phyloP scores from a whole-genome alignment of 768 basidiomycete species.

The Boletus sp. region DNA sequence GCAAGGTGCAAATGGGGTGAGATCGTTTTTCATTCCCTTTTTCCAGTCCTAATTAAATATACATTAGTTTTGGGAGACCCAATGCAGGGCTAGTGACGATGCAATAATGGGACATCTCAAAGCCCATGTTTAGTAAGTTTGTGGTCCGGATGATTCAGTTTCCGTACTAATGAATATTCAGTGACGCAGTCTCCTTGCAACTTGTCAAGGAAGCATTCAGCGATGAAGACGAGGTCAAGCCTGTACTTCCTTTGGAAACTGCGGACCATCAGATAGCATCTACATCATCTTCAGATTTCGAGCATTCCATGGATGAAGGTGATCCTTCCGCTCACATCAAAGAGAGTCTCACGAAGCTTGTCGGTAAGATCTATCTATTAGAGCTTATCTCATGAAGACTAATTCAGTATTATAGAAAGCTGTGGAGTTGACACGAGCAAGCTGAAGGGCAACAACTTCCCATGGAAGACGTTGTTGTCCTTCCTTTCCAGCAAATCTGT shows the following conservation, averaged over 20 bases:
- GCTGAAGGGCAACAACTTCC: background rate
- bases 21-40: no score
- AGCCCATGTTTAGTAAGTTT: background rate
- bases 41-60: background rate
- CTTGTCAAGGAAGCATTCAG: background rate
- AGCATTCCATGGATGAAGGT: no score
- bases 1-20: no score
- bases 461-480: background rate
- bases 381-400: no score
- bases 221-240: no score
- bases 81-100: background rate
- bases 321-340: background rate
- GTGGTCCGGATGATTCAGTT: no score
- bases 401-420: background rate
- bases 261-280: background rate
- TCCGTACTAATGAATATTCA: background rate
- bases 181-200: background rate
- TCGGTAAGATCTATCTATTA: background rate
- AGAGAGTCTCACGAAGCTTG: background rate
- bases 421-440: background rate
- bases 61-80: background rate
- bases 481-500: background rate
- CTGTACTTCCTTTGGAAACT: no score
- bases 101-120: constrained; percentile 4
- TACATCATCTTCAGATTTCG: background rate